A percentile compares a stretch with the other conserved stretches of the same genome.
Conservation (phyloP, 306 rosid genomes). For the Prunus mume region DNA sequence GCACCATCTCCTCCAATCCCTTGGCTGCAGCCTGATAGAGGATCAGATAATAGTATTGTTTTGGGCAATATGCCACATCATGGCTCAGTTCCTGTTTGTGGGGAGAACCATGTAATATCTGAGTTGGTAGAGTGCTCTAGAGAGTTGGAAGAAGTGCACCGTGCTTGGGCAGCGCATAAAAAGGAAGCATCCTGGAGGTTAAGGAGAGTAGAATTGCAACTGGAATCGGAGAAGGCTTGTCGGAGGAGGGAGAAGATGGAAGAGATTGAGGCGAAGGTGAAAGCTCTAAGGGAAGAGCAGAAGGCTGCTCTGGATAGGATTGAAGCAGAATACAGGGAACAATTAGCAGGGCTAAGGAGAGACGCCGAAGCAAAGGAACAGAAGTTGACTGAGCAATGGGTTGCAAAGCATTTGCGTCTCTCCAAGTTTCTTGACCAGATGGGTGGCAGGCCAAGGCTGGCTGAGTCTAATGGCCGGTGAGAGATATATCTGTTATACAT, state of each 20-base stretch:
- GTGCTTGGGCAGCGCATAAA: conserved; percentile 76
- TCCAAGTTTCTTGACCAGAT: conserved; percentile 74
- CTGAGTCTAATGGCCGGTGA: conserved; percentile 69
- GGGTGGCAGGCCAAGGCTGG: conserved; percentile 63
- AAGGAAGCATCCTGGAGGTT: conserved; percentile 87
- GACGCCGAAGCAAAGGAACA: conserved; percentile 94
- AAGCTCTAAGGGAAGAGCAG: conserved; percentile 83
- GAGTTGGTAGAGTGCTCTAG: conserved; percentile 81
- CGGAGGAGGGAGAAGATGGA: conserved; percentile 81
- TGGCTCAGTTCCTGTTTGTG: conserved; percentile 40
- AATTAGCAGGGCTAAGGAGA: conserved; percentile 70
- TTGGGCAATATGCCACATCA: conserved; percentile 55
- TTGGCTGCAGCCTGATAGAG: conserved; percentile 78
- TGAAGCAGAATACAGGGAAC: conserved; percentile 82
- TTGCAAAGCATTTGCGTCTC: conserved; percentile 72
- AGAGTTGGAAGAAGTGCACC: conserved; percentile 87
- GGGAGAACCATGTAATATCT: conserved; percentile 57
- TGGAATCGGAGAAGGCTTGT: conserved; percentile 81
- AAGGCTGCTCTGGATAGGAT: conserved; percentile 67
- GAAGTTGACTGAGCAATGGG: conserved; percentile 93
- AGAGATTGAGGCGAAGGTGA: conserved; percentile 75
- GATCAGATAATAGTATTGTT: conserved; percentile 54
- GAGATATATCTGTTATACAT: conserved; percentile 9
- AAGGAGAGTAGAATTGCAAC: conserved; percentile 83
- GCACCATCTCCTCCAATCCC: conserved; percentile 64